Evolutionary conservation across 352 stramenopile species (phyloP).

Genomic region (Hyphochytrium catenoides): DNA sequence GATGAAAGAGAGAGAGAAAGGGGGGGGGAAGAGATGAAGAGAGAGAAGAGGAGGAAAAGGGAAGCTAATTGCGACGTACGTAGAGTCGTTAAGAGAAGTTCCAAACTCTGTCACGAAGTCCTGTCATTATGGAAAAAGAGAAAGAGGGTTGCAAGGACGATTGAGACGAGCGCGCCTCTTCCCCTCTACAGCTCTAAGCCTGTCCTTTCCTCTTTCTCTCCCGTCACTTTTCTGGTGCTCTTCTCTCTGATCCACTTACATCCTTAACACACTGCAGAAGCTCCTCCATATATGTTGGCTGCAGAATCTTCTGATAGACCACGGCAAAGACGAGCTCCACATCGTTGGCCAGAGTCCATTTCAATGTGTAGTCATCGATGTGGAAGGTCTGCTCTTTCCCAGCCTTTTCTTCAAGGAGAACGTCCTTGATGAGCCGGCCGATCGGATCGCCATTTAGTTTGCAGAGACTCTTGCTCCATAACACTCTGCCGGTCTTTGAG

Average conservation of each 20-base stretch:
- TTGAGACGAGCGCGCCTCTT: too few species aligned
- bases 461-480: conserved; percentile 64
- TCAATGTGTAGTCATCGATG: conserved; percentile 55
- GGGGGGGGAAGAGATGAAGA: too few species aligned
- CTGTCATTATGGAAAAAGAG: too few species aligned
- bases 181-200: too few species aligned
- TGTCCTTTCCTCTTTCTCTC: too few species aligned
- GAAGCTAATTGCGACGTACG: too few species aligned
- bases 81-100: too few species aligned
- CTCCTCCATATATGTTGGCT: conserved; percentile 71
- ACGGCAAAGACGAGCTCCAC: conserved; percentile 70
- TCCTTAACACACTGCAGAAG: conserved; percentile 62
- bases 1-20: too few species aligned
- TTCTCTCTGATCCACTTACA: conserved; percentile 9
- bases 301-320: conserved; percentile 70
- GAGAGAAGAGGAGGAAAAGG: too few species aligned
- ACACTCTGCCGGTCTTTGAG: conserved; percentile 59
- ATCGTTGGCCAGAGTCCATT: conserved; percentile 76
- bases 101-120: too few species aligned
- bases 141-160: too few species aligned
- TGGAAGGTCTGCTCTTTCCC: conserved; percentile 62
- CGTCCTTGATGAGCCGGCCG: conserved; percentile 57
- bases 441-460: conserved; percentile 59
- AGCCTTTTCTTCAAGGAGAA: conserved; percentile 65
- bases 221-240: too few species aligned